Evolutionary conservation across 129 eudicot species (phyloP), one percentile per base, ranked within the genome.

Genomic region (Centrapalus pauciflorus): DNA sequence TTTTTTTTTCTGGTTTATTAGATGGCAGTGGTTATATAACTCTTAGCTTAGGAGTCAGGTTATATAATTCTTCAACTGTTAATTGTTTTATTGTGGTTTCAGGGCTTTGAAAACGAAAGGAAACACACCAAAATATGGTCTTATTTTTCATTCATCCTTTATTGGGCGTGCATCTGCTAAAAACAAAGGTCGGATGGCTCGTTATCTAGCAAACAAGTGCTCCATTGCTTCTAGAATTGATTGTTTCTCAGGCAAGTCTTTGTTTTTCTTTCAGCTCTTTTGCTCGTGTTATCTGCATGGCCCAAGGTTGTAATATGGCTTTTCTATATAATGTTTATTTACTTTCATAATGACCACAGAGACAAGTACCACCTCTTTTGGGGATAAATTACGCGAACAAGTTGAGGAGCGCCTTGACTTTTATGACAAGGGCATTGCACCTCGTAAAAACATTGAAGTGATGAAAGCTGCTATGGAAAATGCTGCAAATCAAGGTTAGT

Each of bases 101-200:
- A 92, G 98, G 87, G 98, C 98, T 32, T 71, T 92, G 80, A 88
- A 92, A 78, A 92, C 98, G 46, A 75, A 77, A 50, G 98, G 98
- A 25, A 92, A 92, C 75, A 92, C 98, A 19, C 98, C 98, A 24
- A 93, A 88, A 67, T 93, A 93, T 52, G 96, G 98, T 46, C 89
- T 88, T 54, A 93, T 93, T 54, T 93, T 93, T 75, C 96, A 93
- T 71, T 93, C 98, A 26, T 88, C 98, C 26, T 93, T 88, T 73
- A 88, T 93, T 78, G 98, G 96, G 4, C 92, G 96, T 33, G 96
- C 96, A 27, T 88, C 98, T 59, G 84, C 98, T 49, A 65, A 69
- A 32, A 93, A 93, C 67, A 93, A 93, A 79, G 98, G 98, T 28
- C 89, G 96, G 19, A 93, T 93, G 98, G 96, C 96, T 69, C 96